Evolutionary conservation across 2,329 filamentous ascomycete genomes (phyloP), one percentile per base, ranked within the genome.

Genomic region (Rhinocladiella mackenziei): DNA sequence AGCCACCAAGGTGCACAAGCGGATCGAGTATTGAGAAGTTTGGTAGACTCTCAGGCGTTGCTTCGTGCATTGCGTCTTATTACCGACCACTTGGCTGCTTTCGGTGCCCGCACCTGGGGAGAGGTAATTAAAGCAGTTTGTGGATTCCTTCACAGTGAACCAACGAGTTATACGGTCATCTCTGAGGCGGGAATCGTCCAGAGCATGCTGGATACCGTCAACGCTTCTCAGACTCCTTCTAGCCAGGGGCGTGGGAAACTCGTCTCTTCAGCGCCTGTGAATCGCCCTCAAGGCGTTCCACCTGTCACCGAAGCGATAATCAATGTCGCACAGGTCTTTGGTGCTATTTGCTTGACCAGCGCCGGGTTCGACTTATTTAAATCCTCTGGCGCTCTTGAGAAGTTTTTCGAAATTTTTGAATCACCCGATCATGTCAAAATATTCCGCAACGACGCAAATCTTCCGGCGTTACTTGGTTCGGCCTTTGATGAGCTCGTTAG

Each of bases 111-210:
- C 47, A 88, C 97, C 4, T 99, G 92, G 92, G 95, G 89, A 36
- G 89, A 89, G 62, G 85, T 89, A 5, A 87, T 95, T 50, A 89
- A 84, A 42, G 91, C 96, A 44, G 72, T 98, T 38, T 92, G 87
- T 60, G 91, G 88, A 57, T 98, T 98, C 65, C 94, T 99, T 58
- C 94, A 99, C 67, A 96, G 97, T 61, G 92, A 98, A 60, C 92
- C 92, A 0, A 98, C 92, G 1, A 98, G 92, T 64, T 98, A 95
- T 63, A 84, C 88, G 19, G 88, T 95, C 17, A 92, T 99, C 54
- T 88, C 87, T 10, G 92, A 99, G 67, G 91, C 92, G 38, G 89
- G 89, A 15, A 76, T 98, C 56, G 89, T 92, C 58, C 84, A 84
- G 61, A 86, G 82, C 39, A 84, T 96, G 46, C 74, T 99, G 10